Evolutionary conservation across 495 filamentous ascomycete species (phyloP).

Genomic region (Aspergillus panamensis): DNA sequence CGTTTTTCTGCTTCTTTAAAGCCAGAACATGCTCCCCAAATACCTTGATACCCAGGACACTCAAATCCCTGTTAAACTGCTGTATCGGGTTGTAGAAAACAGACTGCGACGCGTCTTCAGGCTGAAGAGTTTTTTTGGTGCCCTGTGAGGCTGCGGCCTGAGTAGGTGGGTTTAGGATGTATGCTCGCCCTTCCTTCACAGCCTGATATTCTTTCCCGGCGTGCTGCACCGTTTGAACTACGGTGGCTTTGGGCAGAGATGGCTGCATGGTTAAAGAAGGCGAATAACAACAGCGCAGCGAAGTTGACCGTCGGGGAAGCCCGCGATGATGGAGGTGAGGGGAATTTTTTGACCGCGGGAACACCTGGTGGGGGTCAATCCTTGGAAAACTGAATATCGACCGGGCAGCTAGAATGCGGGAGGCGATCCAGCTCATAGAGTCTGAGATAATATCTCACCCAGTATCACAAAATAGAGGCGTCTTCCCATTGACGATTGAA

Average conservation of each 20-base stretch:
- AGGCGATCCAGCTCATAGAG: slow-evolving; percentile 3
- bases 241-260: not conserved
- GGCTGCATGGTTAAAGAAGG: not conserved
- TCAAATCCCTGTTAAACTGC: slow-evolving; percentile 96
- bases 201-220: slow-evolving; percentile 56
- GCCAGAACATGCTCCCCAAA: slow-evolving; percentile 68
- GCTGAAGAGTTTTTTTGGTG: slow-evolving; percentile 39
- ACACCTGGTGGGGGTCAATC: not conserved
- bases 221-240: slow-evolving; percentile 28
- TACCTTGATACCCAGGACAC: slow-evolving; percentile 81
- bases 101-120: slow-evolving; percentile 58
- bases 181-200: slow-evolving; percentile 65
- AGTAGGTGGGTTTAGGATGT: slow-evolving; percentile 57
- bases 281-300: not conserved
- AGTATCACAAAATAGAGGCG: too few relatives aligned
- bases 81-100: slow-evolving; percentile 99
- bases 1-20: slow-evolving; percentile 33
- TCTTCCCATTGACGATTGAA: too few relatives aligned
- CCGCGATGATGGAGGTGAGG: not conserved
- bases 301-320: not conserved
- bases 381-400: not conserved
- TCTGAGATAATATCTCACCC: not conserved
- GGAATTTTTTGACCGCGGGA: not conserved
- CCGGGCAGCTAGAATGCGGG: not conserved
- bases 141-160: slow-evolving; percentile 46